A percentile compares a stretch with the other conserved stretches of the same genome.
Evolutionary conservation across 768 basidiomycete genomes (phyloP).

Genomic region (Kwoniella shandongensis): DNA sequence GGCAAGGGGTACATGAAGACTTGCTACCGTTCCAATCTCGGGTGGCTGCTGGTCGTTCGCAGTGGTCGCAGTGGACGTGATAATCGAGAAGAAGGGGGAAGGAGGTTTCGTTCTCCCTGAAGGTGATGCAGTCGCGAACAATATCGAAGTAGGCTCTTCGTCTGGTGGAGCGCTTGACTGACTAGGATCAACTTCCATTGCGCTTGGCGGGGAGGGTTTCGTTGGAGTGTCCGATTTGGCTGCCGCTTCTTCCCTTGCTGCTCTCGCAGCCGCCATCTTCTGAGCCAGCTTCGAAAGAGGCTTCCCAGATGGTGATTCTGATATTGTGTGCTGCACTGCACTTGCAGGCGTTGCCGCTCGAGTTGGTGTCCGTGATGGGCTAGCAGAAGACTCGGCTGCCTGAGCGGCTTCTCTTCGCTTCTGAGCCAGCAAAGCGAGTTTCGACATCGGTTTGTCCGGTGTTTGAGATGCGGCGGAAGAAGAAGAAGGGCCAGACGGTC

Average conservation of each 20-base stretch:
- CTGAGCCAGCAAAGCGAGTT: conserved; percentile 52
- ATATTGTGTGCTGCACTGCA: not conserved
- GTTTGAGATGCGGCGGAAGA: not conserved
- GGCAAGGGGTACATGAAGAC: conserved; percentile 31
- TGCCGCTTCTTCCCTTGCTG: conserved; percentile 36
- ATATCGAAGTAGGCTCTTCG: conserved; percentile 1
- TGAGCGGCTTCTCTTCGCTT: conserved; percentile 43
- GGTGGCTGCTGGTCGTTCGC: conserved; percentile 11
- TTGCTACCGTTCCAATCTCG: conserved; percentile 6
- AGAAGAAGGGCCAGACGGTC: not conserved
- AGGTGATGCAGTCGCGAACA: conserved; percentile 23
- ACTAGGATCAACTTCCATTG: conserved; percentile 1
- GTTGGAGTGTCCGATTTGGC: conserved; percentile 4
- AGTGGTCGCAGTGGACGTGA: conserved; percentile 14
- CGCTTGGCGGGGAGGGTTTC: not conserved
- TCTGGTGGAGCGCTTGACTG: not conserved
- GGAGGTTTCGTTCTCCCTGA: conserved; percentile 5
- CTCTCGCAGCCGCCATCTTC: conserved; percentile 48
- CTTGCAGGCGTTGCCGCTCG: conserved; percentile 4
- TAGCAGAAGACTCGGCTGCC: conserved; percentile 37
- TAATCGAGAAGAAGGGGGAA: conserved; percentile 34
- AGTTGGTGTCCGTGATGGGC: conserved; percentile 16
- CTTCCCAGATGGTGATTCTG: conserved; percentile 48
- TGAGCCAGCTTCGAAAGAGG: conserved; percentile 56
- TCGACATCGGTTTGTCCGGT: conserved; percentile 46